Percentiles rank a stretch among this genome's conserved stretches.
phyloP scores from a whole-genome alignment of 495 filamentous ascomycete species.

The Immersiella caudata region DNA sequence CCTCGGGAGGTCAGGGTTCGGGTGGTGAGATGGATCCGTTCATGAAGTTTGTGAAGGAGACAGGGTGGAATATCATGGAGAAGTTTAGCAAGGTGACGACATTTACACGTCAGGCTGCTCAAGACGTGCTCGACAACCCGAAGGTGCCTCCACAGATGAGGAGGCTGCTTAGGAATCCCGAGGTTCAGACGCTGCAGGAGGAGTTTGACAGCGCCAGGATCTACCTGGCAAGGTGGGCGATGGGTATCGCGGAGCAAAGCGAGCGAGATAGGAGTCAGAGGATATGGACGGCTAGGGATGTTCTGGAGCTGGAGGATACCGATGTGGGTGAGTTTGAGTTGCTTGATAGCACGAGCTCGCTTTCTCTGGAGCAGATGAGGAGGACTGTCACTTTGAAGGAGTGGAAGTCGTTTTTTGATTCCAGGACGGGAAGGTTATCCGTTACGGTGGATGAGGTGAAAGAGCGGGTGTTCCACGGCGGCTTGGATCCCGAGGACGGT shows the following conservation, averaged over 20 bases:
- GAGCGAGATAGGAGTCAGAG: conserved; percentile 80
- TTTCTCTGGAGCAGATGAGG: conserved; percentile 72
- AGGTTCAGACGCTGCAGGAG: conserved; percentile 92
- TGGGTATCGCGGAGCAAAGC: conserved; percentile 96
- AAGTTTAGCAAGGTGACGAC: conserved; percentile 95
- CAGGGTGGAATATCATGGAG: conserved; percentile 93
- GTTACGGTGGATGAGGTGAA: conserved; percentile 90
- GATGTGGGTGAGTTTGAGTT: conserved; percentile 95
- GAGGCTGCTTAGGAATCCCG: conserved; percentile 83
- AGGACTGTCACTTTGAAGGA: conserved; percentile 79
- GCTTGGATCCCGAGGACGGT: conserved; percentile 83
- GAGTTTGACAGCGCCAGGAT: conserved; percentile 95
- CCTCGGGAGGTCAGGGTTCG: conserved; percentile 33
- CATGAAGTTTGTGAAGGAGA: conserved; percentile 92
- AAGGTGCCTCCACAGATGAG: conserved; percentile 84
- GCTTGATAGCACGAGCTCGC: conserved; percentile 74
- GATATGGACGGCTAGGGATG: conserved; percentile 91
- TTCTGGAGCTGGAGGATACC: conserved; percentile 90
- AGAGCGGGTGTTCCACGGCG: conserved; percentile 93
- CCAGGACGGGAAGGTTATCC: conserved; percentile 67
- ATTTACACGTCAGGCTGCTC: conserved; percentile 87
- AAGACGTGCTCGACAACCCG: conserved; percentile 87
- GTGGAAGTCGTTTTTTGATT: conserved; percentile 86
- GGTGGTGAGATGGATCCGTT: conserved; percentile 89
- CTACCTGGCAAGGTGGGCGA: conserved; percentile 95